Evolutionary conservation across 768 basidiomycete genomes (phyloP), one percentile per base, ranked within the genome.

Genomic region (Cyclocybe aegerita): DNA sequence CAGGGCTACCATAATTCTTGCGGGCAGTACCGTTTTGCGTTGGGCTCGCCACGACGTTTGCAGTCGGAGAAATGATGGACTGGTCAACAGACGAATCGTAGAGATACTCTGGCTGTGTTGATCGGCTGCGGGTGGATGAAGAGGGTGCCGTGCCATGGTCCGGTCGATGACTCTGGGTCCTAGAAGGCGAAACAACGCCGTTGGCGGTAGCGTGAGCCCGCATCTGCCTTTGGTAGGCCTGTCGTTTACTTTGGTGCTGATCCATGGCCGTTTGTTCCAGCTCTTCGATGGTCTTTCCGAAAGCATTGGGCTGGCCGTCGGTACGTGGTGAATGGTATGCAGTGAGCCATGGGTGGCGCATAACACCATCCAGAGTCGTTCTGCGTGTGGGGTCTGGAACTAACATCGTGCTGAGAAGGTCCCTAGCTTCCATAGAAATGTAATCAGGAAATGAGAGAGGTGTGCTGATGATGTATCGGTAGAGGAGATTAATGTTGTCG

Each of bases 391-490:
- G 96, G 58, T 97, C 92, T 7, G 96, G 92, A 2, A 98, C 94
- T 50, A 98, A 86, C 96, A 98, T 98, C 67, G 86, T 81, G 46
- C 82, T 76, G 4, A 98, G 76, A 9, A 98, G 77, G 61, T 93
- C 85, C 46, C 92, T 79, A 23, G 94, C 94, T 48, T 88, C 83
- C 8, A 77, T 65, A 7, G 91, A 89, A 59, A 98, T 84, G 67
- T 96, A 96, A 39, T 96, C 92, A n/a, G 96, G 96, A 77, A 98
- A 98, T 3, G 92, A 90, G 53, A 98, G 84, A 8, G 90, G 90
- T 1, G 97, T 99, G 75, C 87, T 94, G 70, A 98, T 88, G 70
- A 99, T 99, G 72, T 99, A 98, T 66, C 90, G 93, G 83, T 99
- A 98, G 41, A 99, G 73, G 4, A 98, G 81, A 64, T 98, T 98